A percentile compares a stretch with the other conserved stretches of the same genome.
phyloP scores from a whole-genome alignment of 1,284 basidiomycete species.

The Rugosomyces carneus region DNA sequence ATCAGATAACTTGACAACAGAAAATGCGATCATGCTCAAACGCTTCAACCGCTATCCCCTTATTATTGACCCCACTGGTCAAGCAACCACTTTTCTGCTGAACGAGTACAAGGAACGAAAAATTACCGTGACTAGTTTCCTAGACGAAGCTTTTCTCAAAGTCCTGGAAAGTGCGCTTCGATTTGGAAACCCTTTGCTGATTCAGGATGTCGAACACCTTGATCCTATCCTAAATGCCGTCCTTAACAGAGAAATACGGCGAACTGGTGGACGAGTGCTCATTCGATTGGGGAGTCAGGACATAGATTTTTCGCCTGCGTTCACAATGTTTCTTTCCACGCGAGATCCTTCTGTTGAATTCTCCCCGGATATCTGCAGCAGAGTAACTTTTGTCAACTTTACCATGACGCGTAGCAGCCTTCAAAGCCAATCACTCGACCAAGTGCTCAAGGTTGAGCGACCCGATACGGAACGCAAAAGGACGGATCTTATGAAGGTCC shows the following conservation, averaged over 20 bases:
- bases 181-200: conserved; percentile 95
- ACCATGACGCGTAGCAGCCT: conserved; percentile 99
- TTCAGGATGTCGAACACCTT: conserved; percentile 96
- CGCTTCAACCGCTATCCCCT: conserved; percentile 97
- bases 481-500: conserved; percentile 97
- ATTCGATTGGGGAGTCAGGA: conserved; percentile 98
- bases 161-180: conserved; percentile 98
- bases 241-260: conserved; percentile 92
- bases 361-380: conserved; percentile 96
- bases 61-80: conserved; percentile 98
- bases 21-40: conserved; percentile 99
- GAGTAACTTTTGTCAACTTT: conserved; percentile 99
- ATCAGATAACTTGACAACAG: conserved; percentile 91
- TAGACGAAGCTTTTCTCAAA: conserved; percentile 98
- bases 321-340: conserved; percentile 99
- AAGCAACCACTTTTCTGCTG: conserved; percentile 90
- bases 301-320: conserved; percentile 98
- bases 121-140: conserved; percentile 97
- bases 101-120: conserved; percentile 96
- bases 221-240: conserved; percentile 98
- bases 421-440: conserved; percentile 96
- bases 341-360: conserved; percentile 97
- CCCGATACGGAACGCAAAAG: conserved; percentile 96
- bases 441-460: conserved; percentile 94
- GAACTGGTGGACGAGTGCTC: conserved; percentile 94